Evolutionary conservation across 2,329 filamentous ascomycete species (phyloP).

Genomic region (Endocalyx cinctus): DNA sequence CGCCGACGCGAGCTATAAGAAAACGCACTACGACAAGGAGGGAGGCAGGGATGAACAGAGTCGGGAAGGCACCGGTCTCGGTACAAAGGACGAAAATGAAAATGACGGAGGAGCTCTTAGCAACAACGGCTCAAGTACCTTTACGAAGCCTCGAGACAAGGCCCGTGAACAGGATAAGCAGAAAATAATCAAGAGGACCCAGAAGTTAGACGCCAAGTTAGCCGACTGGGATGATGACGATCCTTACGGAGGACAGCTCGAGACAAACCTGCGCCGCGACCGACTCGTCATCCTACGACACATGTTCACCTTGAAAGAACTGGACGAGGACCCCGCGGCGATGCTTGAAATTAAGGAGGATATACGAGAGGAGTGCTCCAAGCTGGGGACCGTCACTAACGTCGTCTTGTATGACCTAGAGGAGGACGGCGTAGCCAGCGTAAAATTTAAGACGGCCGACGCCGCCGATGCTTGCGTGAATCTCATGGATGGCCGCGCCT

Average conservation of each 20-base stretch:
- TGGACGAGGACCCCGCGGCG: conserved; percentile 78
- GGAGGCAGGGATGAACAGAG: conserved; percentile 17
- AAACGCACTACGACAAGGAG: conserved; percentile 61
- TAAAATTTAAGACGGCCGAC: conserved; percentile 71
- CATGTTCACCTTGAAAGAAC: conserved; percentile 85
- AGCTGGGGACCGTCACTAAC: conserved; percentile 83
- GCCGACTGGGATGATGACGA: conserved; percentile 96
- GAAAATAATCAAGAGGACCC: conserved; percentile 86
- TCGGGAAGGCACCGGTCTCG: conserved; percentile 5
- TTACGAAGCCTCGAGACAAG: conserved; percentile 40
- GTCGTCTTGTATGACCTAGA: conserved; percentile 89
- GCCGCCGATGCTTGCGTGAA: conserved; percentile 69
- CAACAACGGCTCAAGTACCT: conserved; percentile 9
- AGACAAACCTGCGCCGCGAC: conserved; percentile 56
- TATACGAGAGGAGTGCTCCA: conserved; percentile 82
- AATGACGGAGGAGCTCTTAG: conserved; percentile 12
- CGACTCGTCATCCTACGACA: conserved; percentile 84
- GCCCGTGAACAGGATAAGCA: conserved; percentile 65
- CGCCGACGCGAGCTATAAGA: conserved; percentile 90
- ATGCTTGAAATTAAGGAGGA: conserved; percentile 93
- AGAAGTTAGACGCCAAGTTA: conserved; percentile 86
- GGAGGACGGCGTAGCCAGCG: conserved; percentile 74
- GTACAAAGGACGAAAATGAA: conserved; percentile 9
- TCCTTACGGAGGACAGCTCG: conserved; percentile 46
- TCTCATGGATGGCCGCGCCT: conserved; percentile 75